Evolutionary conservation across 2,329 filamentous ascomycete genomes (phyloP), one percentile per base, ranked within the genome.

Genomic region (Colletotrichum chrysophilum): DNA sequence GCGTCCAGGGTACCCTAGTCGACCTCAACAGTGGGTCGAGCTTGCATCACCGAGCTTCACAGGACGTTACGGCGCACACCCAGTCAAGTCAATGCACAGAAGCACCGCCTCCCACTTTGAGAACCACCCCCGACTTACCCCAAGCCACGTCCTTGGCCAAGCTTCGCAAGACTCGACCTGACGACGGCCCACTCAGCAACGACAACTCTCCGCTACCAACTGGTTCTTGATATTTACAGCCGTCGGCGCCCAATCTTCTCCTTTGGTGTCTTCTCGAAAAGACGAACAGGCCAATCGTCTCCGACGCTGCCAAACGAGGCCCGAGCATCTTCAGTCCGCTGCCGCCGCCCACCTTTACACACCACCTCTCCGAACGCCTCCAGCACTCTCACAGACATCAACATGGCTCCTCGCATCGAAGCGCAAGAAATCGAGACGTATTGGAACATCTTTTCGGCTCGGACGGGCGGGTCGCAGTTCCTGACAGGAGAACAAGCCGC

Each of bases 391-490:
- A 30, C 16, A 30, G 30, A 38, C 36, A 21, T n/a, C 82, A 84
- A 74, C 79, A 91, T 91, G 89, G 87, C 90, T 79, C 90, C 90
- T 81, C 89, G 90, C 82, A 92, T 92, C 82, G 91, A 92, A 83
- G 85, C 90, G 70, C 87, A 89, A 80, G 91, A 92, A 83, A 91
- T 92, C 79, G 91, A 92, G 80, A 92, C 91, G 67, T 92, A 92
- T 83, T 92, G 91, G 91, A 92, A 92, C 82, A 92, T 92, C 83
- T 92, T 92, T 82, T 85, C 89, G 70, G 86, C 89, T 38, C 85
- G 90, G 77, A 92, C 91, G 62, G 91, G 91, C 81, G 91, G 90
- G 78, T 89, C 88, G 77, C 88, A 92, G 83, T 91, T 86, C 79
- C 84, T 92, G 32, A 92, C 90, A 9, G 91, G 91, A 81, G 91